These are phyloP conservation scores for Papiliotrema terrestris DNA, from an alignment of 1,284 basidiomycete species.

Conservation along the genomic window DNA sequence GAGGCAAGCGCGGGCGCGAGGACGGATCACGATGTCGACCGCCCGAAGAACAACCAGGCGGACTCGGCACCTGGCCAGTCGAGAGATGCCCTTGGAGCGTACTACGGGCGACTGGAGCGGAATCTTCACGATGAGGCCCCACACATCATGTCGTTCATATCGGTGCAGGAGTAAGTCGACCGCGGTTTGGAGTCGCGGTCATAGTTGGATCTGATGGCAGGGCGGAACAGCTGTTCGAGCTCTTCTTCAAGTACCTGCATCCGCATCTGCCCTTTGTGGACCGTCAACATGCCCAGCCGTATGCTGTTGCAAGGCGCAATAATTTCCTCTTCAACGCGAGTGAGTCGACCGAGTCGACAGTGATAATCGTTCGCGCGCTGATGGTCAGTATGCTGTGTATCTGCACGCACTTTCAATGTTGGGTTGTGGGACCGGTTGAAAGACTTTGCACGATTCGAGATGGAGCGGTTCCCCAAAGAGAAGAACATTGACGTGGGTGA, in stretches of 20 bases:
- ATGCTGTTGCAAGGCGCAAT: slow-evolving; percentile 26
- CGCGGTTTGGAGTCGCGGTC: too few relatives aligned
- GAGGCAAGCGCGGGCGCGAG: slow-evolving; percentile 14
- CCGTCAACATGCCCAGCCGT: slow-evolving; percentile 16
- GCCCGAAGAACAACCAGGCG: neutral
- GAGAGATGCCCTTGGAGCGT: slow-evolving; percentile 3
- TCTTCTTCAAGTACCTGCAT: slow-evolving; percentile 28
- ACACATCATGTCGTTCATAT: slow-evolving; percentile 23
- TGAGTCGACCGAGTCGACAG: slow-evolving; percentile 9
- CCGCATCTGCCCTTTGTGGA: slow-evolving; percentile 34
- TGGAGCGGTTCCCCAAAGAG: slow-evolving; percentile 34
- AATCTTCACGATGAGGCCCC: slow-evolving; percentile 25
- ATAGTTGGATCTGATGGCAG: slow-evolving; percentile 6
- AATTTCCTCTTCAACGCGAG: slow-evolving; percentile 40
- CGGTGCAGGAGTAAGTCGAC: slow-evolving; percentile 17
- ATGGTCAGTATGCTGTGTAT: slow-evolving; percentile 27
- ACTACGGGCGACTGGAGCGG: slow-evolving; percentile 21
- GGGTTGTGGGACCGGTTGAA: slow-evolving; percentile 29
- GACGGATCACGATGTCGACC: neutral
- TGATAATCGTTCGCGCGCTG: neutral
- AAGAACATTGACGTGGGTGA: slow-evolving; percentile 28
- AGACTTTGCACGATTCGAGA: slow-evolving; percentile 32
- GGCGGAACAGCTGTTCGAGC: slow-evolving; percentile 30
- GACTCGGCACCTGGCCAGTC: neutral
- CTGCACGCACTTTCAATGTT: slow-evolving; percentile 28